These are phyloP conservation scores for Candida vaughaniae DNA, from an alignment of 805 yeast genomes.

Conservation along the genomic window DNA sequence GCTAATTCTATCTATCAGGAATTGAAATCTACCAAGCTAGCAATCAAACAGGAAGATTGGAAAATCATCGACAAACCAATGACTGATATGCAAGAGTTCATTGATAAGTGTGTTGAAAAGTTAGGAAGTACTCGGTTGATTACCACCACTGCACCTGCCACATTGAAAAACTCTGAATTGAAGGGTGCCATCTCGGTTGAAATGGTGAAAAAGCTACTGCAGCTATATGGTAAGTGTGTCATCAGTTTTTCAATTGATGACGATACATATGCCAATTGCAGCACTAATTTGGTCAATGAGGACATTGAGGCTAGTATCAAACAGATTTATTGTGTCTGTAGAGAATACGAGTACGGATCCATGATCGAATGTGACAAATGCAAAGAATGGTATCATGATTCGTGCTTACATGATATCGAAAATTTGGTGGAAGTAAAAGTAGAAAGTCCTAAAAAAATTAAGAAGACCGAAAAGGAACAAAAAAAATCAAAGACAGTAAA, in stretches of 20 bases:
- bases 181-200: constrained; percentile 4
- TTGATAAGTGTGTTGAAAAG: neutral
- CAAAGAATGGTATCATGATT: constrained; percentile 69
- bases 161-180: neutral
- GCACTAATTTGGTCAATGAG: constrained; percentile 17
- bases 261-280: constrained; percentile 25
- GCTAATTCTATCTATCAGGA: constrained; percentile 22
- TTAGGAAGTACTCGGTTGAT: constrained; percentile 1
- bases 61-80: constrained; percentile 4
- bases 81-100: neutral
- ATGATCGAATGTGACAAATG: constrained; percentile 74
- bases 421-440: constrained; percentile 1
- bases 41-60: constrained; percentile 8
- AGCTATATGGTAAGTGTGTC: constrained; percentile 17
- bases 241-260: constrained; percentile 25
- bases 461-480: constrained; percentile 1
- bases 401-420: constrained; percentile 40
- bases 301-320: constrained; percentile 13
- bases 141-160: constrained; percentile 1
- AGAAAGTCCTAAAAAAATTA: neutral
- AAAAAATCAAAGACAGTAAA: constrained; percentile 1
- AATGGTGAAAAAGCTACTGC: constrained; percentile 5
- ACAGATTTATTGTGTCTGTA: constrained; percentile 57
- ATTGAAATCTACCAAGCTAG: constrained; percentile 14
- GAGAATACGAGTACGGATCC: constrained; percentile 56